Evolutionary conservation across 768 basidiomycete species (phyloP), one percentile per base, ranked within the genome.

Genomic region (Tephrocybe sp.): DNA sequence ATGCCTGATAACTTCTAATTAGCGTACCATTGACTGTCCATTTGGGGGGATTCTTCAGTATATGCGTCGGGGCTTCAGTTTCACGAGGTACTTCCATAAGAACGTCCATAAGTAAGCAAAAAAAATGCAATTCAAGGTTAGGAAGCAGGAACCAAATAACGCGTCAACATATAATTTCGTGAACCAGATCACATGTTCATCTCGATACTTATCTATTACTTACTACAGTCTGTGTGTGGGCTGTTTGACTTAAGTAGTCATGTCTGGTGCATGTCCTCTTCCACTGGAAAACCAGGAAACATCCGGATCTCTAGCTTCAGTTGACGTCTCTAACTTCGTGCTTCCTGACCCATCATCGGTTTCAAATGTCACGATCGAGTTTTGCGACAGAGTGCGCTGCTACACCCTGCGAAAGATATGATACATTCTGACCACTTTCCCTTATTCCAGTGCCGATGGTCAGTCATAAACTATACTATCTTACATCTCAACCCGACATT

Each of bases 321-420:
- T 77, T 36, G 77, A 85, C 54, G 70, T 76, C 2, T 64, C 76
- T 0, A 78, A 78, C 0, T 87, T 89, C 62, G 65, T 78, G 9
- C 77, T 79, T 49, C 87, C 85, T 2, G 66, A 64, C 6, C 69
- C 74, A 17, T 62, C 75, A 33, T 56, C 62, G 6, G 56, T 62
- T 14, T 67, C 89, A 2, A 78, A 78, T 23, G 70, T 96, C n/a
- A 79, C 78, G 6, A 89, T 98, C 55, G 94, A 98, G 66, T 98
- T 92, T 63, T 98, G 94, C 66, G 91, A 95, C 65, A 75, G 92
- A 72, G 90, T 92, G 63, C 62, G 87, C 31, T 74, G 85, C 20
- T 74, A 13, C 45, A 44, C 45, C 36, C 26, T 20, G 22, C 35
- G 14, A 40, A n/a, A 17, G 20, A 12, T 26, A 11, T 16, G 42